Evolutionary conservation across 352 stramenopile species (phyloP).

Genomic region (Phytophthora pistaciae): DNA sequence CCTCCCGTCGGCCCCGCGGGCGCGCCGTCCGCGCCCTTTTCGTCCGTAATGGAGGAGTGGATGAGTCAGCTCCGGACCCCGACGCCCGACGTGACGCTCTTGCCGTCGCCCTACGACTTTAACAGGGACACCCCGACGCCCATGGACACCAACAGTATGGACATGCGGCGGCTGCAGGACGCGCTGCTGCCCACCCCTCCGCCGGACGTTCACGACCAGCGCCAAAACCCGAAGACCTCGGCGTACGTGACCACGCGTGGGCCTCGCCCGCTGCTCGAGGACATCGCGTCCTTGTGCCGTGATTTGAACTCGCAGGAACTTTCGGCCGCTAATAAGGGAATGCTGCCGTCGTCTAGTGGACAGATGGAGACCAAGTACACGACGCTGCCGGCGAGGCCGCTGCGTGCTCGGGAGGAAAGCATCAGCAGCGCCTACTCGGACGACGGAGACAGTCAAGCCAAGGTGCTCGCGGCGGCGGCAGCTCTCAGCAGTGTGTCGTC

Average conservation of each 20-base stretch:
- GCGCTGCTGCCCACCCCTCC: slow-evolving; percentile 78
- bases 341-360: slow-evolving; percentile 29
- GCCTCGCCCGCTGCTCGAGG: slow-evolving; percentile 69
- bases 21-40: slow-evolving; percentile 64
- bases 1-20: slow-evolving; percentile 17
- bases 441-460: slow-evolving; percentile 41
- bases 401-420: slow-evolving; percentile 42
- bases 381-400: slow-evolving; percentile 25
- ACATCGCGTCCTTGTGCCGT: slow-evolving; percentile 82
- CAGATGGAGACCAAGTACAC: slow-evolving; percentile 40
- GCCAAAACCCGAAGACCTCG: slow-evolving; percentile 67
- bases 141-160: slow-evolving; percentile 69
- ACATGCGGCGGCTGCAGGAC: slow-evolving; percentile 78
- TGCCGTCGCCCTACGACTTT: slow-evolving; percentile 85
- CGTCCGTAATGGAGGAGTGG: slow-evolving; percentile 81
- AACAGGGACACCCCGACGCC: slow-evolving; percentile 80
- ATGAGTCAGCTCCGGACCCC: slow-evolving; percentile 83
- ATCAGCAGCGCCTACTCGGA: slow-evolving; percentile 39
- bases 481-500: slow-evolving; percentile 42
- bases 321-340: slow-evolving; percentile 34
- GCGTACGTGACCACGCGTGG: slow-evolving; percentile 63
- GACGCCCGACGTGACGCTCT: slow-evolving; percentile 80
- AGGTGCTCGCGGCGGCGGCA: slow-evolving; percentile 32
- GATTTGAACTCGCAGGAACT: slow-evolving; percentile 81
- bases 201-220: slow-evolving; percentile 64